Evolutionary conservation across 2,329 filamentous ascomycete genomes (phyloP).

Genomic region (Penicillium occitanis): DNA sequence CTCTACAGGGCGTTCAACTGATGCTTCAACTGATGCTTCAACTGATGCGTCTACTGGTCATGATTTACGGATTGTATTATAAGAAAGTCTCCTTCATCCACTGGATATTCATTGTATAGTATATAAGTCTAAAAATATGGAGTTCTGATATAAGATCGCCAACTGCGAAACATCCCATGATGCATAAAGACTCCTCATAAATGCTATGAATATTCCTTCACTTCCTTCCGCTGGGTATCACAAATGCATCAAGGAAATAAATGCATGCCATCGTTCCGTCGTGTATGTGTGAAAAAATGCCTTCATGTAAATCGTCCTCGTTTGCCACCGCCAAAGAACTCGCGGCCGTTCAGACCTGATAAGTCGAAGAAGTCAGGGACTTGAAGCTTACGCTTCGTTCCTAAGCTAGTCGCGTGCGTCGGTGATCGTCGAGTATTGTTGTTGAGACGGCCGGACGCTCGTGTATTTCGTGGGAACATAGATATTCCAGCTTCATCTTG

Average conservation of each 20-base stretch:
- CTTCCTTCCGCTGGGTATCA: conserved; percentile 22
- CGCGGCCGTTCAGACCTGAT: conserved; percentile 44
- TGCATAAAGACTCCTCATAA: conserved; percentile 22
- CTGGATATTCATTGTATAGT: conserved; percentile 6
- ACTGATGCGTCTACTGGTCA: background rate
- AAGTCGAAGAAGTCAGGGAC: conserved; percentile 53
- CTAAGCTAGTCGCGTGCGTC: conserved; percentile 39
- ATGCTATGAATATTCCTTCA: conserved; percentile 20
- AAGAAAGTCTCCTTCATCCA: background rate
- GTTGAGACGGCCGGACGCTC: conserved; percentile 42
- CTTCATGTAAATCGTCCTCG: conserved; percentile 47
- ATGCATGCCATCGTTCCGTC: conserved; percentile 21
- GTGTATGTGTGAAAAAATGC: conserved; percentile 25
- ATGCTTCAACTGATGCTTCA: conserved; percentile 21
- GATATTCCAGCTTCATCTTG: conserved; percentile 36
- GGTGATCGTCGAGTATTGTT: conserved; percentile 41
- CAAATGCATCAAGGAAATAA: conserved; percentile 11
- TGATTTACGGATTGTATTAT: conserved; percentile 17
- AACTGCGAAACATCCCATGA: conserved; percentile 18
- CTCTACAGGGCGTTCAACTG: conserved; percentile 66
- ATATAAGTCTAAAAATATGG: conserved; percentile 19
- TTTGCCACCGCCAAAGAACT: conserved; percentile 49
- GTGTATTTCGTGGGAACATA: conserved; percentile 43
- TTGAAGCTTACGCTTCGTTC: conserved; percentile 50
- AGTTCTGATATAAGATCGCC: conserved; percentile 13